A percentile compares a stretch with the other conserved stretches of the same genome.
Evolutionary conservation across 176 grass and related monocot species (phyloP).

Genomic region (Phragmites australis): DNA sequence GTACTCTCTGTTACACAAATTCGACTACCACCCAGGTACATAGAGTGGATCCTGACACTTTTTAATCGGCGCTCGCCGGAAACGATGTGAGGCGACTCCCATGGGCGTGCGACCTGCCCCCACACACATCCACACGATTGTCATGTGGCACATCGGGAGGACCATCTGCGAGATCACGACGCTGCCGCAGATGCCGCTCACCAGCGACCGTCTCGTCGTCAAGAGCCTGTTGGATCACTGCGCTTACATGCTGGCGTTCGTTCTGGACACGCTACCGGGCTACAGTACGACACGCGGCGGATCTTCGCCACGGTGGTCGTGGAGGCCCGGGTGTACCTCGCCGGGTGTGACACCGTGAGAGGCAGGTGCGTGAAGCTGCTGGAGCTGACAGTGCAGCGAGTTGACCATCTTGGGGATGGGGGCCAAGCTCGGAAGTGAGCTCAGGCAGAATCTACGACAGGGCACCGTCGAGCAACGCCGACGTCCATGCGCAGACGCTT

Average conservation of each 20-base stretch:
- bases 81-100: background rate
- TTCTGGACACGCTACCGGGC: constrained; percentile 23
- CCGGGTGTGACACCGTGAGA: background rate
- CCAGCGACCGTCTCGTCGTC: background rate
- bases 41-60: background rate
- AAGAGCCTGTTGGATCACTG: constrained; percentile 13
- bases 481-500: constrained; percentile 12
- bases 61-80: background rate
- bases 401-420: background rate
- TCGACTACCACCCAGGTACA: constrained; percentile 24
- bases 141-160: constrained; percentile 23
- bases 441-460: background rate
- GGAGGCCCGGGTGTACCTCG: background rate
- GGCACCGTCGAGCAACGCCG: background rate
- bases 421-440: constrained; percentile 21
- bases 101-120: constrained; percentile 18
- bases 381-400: background rate
- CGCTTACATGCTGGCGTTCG: constrained; percentile 36
- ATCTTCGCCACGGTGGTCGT: constrained; percentile 21
- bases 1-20: constrained; percentile 10
- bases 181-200: background rate
- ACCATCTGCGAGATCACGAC: background rate
- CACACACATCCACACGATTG: constrained; percentile 19
- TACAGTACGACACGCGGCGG: constrained; percentile 10
- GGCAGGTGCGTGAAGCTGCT: background rate